phyloP scores from a whole-genome alignment of 345 rosid genomes.

The Carallia pectinifolia region DNA sequence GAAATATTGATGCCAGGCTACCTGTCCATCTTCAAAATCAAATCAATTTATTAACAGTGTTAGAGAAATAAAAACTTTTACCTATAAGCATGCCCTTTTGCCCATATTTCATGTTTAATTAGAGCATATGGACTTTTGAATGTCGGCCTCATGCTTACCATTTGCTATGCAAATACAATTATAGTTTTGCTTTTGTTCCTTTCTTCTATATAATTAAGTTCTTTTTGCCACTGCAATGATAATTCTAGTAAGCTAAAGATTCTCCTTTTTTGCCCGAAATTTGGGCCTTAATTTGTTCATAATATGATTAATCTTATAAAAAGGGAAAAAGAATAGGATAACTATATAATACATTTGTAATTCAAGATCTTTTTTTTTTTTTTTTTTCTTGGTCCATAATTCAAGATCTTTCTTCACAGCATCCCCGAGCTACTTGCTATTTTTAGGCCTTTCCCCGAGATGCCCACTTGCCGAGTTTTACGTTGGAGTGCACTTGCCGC shows the following conservation, averaged over 20 bases:
- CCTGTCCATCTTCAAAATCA: not conserved
- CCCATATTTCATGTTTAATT: constrained; percentile 10
- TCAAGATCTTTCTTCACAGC: not conserved
- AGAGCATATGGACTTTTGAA: constrained; percentile 14
- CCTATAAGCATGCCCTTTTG: not conserved
- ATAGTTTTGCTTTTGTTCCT: constrained; percentile 10
- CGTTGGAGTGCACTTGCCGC: not conserved
- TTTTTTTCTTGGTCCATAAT: no score
- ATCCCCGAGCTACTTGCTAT: not conserved
- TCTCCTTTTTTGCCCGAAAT: not conserved
- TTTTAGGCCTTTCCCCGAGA: constrained; percentile 6
- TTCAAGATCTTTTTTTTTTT: not conserved
- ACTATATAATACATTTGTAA: no score
- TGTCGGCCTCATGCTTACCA: constrained; percentile 43
- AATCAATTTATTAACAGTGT: not conserved
- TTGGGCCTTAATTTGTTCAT: not conserved
- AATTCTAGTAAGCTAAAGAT: constrained; percentile 14
- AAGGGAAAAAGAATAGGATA: not conserved
- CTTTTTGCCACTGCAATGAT: constrained; percentile 12
- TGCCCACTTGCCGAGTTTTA: constrained; percentile 3
- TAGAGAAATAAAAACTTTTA: not conserved
- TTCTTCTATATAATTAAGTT: not conserved
- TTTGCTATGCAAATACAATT: constrained; percentile 18
- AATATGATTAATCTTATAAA: not conserved
- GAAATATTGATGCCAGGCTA: not conserved